A percentile compares a stretch with the other conserved stretches of the same genome.
Evolutionary conservation across 192 early-diverging fungal species (phyloP).

Genomic region (Coemansia asiatica): DNA sequence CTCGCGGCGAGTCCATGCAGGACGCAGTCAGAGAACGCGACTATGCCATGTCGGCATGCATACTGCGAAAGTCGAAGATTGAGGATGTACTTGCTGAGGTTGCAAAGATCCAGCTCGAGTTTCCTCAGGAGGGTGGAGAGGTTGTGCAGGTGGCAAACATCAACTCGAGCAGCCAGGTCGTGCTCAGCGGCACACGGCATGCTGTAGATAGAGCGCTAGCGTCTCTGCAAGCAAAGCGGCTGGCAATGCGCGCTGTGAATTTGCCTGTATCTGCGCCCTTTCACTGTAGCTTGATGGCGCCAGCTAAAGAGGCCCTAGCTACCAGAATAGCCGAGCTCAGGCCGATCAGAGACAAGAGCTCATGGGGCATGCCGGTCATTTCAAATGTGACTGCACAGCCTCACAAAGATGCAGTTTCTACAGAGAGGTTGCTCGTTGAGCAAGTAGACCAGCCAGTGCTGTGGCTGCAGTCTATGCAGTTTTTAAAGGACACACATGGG

Average conservation of each 20-base stretch:
- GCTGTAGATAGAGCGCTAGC: slow-evolving; percentile 86
- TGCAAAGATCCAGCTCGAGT: slow-evolving; percentile 32
- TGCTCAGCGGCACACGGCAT: slow-evolving; percentile 83
- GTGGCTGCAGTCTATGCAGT: slow-evolving; percentile 84
- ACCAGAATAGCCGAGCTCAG: slow-evolving; percentile 63
- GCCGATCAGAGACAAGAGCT: slow-evolving; percentile 57
- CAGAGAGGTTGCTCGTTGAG: slow-evolving; percentile 65
- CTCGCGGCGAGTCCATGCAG: slow-evolving; percentile 89
- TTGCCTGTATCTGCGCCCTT: slow-evolving; percentile 96
- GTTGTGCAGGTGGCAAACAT: slow-evolving; percentile 87
- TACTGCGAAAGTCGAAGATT: slow-evolving; percentile 71
- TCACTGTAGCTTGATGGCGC: slow-evolving; percentile 89
- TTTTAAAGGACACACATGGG: slow-evolving; percentile 69
- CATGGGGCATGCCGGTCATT: slow-evolving; percentile 80
- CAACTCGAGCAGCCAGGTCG: slow-evolving; percentile 80
- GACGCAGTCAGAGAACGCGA: slow-evolving; percentile 65
- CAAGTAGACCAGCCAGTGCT: slow-evolving; percentile 86
- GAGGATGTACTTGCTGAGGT: slow-evolving; percentile 64
- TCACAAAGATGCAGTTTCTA: slow-evolving; percentile 61
- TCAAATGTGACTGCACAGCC: slow-evolving; percentile 90
- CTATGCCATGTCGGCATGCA: slow-evolving; percentile 88
- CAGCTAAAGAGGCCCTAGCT: slow-evolving; percentile 76
- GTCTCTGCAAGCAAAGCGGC: slow-evolving; percentile 74
- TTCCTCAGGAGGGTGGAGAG: slow-evolving; percentile 49
- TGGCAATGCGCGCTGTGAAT: slow-evolving; percentile 83